phyloP scores from a whole-genome alignment of 192 early-diverging fungal species.

The Backusella luteola region DNA sequence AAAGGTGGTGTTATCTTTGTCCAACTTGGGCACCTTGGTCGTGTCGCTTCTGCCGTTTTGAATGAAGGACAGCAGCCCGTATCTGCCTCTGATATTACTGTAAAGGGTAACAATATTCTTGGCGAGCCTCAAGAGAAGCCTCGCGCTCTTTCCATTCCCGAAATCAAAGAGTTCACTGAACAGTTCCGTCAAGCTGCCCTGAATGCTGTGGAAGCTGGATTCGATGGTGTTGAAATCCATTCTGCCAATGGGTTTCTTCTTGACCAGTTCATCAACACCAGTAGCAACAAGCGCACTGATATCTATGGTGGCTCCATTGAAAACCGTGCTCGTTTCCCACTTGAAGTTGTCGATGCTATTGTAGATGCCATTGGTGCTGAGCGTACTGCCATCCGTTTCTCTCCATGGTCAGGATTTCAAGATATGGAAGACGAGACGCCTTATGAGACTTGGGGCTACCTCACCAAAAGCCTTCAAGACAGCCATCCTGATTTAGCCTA shows the following conservation, averaged over 20 bases:
- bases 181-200: too few species aligned
- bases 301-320: constrained; percentile 9
- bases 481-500: constrained; percentile 26
- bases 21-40: constrained; percentile 47
- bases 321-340: constrained; percentile 18
- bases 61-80: background rate
- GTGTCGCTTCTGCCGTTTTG: background rate
- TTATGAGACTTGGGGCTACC: constrained; percentile 20
- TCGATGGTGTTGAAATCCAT: too few species aligned
- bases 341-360: constrained; percentile 19
- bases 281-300: too few species aligned
- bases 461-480: constrained; percentile 18
- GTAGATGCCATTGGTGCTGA: background rate
- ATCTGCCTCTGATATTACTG: constrained; percentile 21
- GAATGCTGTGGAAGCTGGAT: too few species aligned
- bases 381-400: too few species aligned
- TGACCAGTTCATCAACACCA: too few species aligned
- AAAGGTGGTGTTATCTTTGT: constrained; percentile 53
- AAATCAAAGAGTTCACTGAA: too few species aligned
- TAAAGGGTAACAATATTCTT: background rate
- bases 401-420: constrained; percentile 20
- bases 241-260: too few species aligned
- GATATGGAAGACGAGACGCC: constrained; percentile 27
- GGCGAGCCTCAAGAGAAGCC: constrained; percentile 13
- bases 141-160: background rate